Conservation (phyloP, 2,329 filamentous ascomycete species). For the Microsporum canis region DNA sequence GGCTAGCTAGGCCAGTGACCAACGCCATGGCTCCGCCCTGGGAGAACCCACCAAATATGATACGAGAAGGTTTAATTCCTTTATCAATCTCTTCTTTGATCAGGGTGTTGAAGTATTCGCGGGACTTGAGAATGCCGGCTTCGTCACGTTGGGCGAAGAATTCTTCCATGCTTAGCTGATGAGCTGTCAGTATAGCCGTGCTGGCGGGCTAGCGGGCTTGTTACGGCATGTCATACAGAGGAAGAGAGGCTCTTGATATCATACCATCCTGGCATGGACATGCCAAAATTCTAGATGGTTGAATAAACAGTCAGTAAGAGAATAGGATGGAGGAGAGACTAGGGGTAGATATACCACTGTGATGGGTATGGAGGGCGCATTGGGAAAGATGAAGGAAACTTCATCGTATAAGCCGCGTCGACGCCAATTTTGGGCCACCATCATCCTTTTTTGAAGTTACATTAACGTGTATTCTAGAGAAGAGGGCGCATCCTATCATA, state of each 20-base stretch:
- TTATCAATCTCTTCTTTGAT: constrained; percentile 69
- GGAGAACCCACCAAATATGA: constrained; percentile 57
- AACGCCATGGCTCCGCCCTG: constrained; percentile 82
- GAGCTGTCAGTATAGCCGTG: not conserved
- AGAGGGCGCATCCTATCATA: constrained; percentile 18
- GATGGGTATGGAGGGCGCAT: constrained; percentile 77
- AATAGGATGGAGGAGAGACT: not conserved
- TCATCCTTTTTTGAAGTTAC: constrained; percentile 41
- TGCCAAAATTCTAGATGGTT: constrained; percentile 53
- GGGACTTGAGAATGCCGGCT: constrained; percentile 59
- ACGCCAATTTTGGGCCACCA: constrained; percentile 78
- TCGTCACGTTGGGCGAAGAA: constrained; percentile 41
- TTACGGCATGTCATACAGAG: constrained; percentile 24
- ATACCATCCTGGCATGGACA: constrained; percentile 63
- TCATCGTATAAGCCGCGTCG: constrained; percentile 68
- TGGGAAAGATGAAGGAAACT: constrained; percentile 87
- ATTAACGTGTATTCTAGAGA: not conserved
- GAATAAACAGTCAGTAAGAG: not conserved
- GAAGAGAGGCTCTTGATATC: constrained; percentile 38
- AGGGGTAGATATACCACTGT: constrained; percentile 49
- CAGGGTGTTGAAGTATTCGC: constrained; percentile 64
- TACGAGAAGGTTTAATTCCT: constrained; percentile 69
- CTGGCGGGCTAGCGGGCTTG: too few relatives aligned
- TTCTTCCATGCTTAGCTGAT: constrained; percentile 33
- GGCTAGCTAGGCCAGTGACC: constrained; percentile 63